Evolutionary conservation across 1,139 yeast genomes (phyloP).

Genomic region (Zygosaccharomyces pseudobailii): DNA sequence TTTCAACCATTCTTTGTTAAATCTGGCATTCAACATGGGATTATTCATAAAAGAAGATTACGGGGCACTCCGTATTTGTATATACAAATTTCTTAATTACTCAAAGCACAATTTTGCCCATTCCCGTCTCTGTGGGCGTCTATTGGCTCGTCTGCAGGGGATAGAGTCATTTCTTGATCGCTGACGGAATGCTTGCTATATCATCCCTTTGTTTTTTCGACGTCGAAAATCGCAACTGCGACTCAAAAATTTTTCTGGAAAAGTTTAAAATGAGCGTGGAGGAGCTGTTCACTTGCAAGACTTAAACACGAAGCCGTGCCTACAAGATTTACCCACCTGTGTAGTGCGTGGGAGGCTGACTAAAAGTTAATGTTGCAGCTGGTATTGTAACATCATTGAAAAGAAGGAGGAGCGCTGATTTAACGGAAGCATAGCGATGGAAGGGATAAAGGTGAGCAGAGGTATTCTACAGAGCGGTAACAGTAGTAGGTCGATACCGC

Average conservation of each 20-base stretch:
- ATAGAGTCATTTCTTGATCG: too few relatives aligned
- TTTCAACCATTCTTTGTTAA: constrained; percentile 9
- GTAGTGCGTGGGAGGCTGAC: background rate
- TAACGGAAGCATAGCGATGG: background rate
- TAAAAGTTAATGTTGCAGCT: background rate
- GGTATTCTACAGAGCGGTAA: background rate
- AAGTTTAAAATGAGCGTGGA: background rate
- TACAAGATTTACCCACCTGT: background rate
- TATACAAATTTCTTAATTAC: background rate
- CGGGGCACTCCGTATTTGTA: background rate
- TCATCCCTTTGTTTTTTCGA: background rate
- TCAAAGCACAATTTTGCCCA: background rate
- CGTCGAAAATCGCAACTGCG: background rate
- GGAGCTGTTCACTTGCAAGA: too few relatives aligned
- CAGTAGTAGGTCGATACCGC: background rate
- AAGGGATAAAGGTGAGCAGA: background rate
- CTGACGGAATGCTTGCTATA: background rate
- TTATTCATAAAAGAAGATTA: constrained; percentile 4
- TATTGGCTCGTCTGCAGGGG: too few relatives aligned
- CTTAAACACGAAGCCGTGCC: background rate
- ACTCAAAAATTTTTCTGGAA: background rate
- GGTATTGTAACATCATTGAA: background rate
- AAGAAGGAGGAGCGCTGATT: constrained; percentile 1
- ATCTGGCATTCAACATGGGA: constrained; percentile 25
- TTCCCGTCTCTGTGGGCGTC: too few relatives aligned